Evolutionary conservation across 148 eudicot species (phyloP).

Genomic region (Silene latifolia): DNA sequence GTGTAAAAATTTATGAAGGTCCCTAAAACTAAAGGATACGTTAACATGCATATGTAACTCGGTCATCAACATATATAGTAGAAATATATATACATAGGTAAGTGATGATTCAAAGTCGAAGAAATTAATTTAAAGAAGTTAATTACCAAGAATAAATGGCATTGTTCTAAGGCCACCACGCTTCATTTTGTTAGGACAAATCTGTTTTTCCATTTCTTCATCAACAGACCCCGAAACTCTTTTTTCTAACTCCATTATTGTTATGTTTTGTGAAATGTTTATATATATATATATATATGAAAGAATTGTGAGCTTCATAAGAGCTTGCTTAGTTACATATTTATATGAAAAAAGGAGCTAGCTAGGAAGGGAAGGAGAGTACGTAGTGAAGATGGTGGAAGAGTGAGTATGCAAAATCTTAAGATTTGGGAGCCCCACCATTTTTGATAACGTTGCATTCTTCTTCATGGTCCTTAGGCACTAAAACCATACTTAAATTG

Average conservation of each 20-base stretch:
- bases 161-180: conserved; percentile 71
- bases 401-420: background rate
- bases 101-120: background rate
- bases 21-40: no score
- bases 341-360: conserved; percentile 16
- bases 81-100: no score
- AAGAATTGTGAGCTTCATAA: conserved; percentile 15
- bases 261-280: background rate
- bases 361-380: background rate
- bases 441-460: background rate
- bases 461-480: background rate
- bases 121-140: no score
- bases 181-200: conserved; percentile 26
- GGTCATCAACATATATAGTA: no score
- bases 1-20: no score
- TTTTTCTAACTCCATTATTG: conserved; percentile 34
- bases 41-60: no score
- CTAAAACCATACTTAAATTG: background rate
- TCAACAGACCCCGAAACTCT: conserved; percentile 12
- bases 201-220: conserved; percentile 28
- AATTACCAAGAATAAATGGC: conserved; percentile 51
- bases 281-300: no score
- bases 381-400: background rate
- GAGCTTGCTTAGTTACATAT: background rate
- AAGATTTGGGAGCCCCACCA: conserved; percentile 11